Base-by-base conservation (phyloP, 2,329 filamentous ascomycete species). In the Blastomyces parvus region DNA sequence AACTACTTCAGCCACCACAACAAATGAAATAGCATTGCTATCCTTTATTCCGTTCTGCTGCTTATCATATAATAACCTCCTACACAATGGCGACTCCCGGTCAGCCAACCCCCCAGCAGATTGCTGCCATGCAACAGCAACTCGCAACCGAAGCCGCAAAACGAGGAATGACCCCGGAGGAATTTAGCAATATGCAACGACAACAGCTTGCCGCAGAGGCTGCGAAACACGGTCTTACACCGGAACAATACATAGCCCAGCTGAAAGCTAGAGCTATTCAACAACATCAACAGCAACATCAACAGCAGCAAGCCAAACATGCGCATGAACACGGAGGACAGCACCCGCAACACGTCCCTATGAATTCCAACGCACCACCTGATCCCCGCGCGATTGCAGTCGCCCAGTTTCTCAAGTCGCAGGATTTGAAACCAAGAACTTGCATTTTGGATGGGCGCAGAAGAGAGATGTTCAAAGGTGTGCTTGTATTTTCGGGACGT, bases 381-480 rank as follows among this genome's bases (percentile, higher is more conserved):
- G 94, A 96, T 70, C 93, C 93, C 48, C 86, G 91, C 71, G 92
- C 91, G 25, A 79, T 97, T 56, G 91, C 92, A 9, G 84, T 99
- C 62, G 95, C 94, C 68, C 88, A 90, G 72, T 99, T 96, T 78
- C 80, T 99, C 64, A 86, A 87, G 69, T 77, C 83, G 64, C 92
- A 97, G 78, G 85, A 94, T 64, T 79, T 99, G 67, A 99, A 99
- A 83, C 83, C 85, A 22, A 84, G 94, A 67, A 97, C 92, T 22
- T 93, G 90, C 74, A 95, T 99, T 67, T 84, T 97, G 68, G 92
- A 97, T 68, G 94, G 94, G 71, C 92, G 97, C 82, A 86, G 94
- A 71, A 97, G 96, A 79, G 93, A 99, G 68, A 95, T 99, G 90
- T 97, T 99, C 78, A 89, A 88, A 83, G 91, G 91, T 93, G 81